Conservation (phyloP, 805 yeast genomes). For the Wickerhamomyces chambardii region DNA sequence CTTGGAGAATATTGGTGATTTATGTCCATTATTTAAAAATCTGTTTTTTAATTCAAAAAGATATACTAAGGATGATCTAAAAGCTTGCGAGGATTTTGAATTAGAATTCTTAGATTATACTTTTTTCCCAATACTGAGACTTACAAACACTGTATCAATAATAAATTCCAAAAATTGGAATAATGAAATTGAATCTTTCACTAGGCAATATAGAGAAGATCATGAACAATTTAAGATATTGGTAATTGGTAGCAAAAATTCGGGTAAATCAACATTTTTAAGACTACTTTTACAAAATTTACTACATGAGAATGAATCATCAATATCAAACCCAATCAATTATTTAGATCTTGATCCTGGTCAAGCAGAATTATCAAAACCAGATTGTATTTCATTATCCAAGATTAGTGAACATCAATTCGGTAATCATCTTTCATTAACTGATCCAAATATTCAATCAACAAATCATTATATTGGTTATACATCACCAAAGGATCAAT, state of each 20-base stretch:
- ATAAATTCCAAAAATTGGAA: constrained; percentile 20
- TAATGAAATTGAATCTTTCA: constrained; percentile 30
- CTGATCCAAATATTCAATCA: constrained; percentile 4
- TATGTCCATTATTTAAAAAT: constrained; percentile 36
- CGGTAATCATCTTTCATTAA: constrained; percentile 23
- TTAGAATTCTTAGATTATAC: constrained; percentile 23
- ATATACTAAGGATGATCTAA: constrained; percentile 6
- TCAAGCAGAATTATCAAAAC: constrained; percentile 70
- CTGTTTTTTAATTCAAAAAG: constrained; percentile 21
- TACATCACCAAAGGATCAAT: constrained; percentile 59
- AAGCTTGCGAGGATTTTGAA: constrained; percentile 14
- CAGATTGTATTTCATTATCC: constrained; percentile 59
- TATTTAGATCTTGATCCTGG: constrained; percentile 84
- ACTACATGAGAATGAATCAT: too few species aligned
- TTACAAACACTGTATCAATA: constrained; percentile 16
- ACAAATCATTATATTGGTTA: constrained; percentile 47
- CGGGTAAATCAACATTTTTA: constrained; percentile 75
- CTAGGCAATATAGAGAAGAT: constrained; percentile 22
- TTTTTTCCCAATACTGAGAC: constrained; percentile 24
- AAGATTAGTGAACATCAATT: constrained; percentile 21
- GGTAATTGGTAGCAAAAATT: constrained; percentile 46
- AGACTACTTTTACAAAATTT: constrained; percentile 43
- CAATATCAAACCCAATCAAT: constrained; percentile 24
- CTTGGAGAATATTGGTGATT: constrained; percentile 30
- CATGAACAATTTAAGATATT: constrained; percentile 16